Conservation (phyloP, 306 rosid genomes). For the Fragaria vesca region DNA sequence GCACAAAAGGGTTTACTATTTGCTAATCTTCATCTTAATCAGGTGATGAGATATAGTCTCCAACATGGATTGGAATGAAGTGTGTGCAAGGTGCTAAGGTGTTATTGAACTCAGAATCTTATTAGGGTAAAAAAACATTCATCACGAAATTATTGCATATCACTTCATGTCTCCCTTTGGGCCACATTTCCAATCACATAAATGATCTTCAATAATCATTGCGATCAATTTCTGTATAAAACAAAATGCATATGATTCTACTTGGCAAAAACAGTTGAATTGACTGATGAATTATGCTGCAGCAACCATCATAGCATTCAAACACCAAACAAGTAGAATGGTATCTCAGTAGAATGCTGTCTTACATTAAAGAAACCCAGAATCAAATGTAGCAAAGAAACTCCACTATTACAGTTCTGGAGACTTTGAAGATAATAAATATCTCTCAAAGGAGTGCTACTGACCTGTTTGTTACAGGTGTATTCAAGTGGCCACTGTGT, state of each 20-base stretch:
- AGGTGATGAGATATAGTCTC: background rate
- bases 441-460: constrained; percentile 25
- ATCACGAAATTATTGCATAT: background rate
- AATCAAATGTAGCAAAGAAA: background rate
- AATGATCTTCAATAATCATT: background rate
- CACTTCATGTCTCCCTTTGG: background rate
- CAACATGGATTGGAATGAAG: background rate
- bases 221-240: background rate
- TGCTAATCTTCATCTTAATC: background rate
- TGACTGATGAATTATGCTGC: background rate
- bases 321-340: background rate
- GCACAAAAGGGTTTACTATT: background rate
- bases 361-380: background rate
- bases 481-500: constrained; percentile 29
- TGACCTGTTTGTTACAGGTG: constrained; percentile 34
- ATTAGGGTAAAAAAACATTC: too few species aligned
- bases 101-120: background rate
- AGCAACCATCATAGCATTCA: background rate
- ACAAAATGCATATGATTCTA: background rate
- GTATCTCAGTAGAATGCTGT: background rate
- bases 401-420: background rate
- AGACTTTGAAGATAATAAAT: constrained; percentile 8
- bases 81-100: background rate
- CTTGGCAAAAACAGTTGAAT: background rate
- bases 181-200: background rate